Base-by-base conservation (phyloP, 2,329 filamentous ascomycete species). In the Epichloe typhina region DNA sequence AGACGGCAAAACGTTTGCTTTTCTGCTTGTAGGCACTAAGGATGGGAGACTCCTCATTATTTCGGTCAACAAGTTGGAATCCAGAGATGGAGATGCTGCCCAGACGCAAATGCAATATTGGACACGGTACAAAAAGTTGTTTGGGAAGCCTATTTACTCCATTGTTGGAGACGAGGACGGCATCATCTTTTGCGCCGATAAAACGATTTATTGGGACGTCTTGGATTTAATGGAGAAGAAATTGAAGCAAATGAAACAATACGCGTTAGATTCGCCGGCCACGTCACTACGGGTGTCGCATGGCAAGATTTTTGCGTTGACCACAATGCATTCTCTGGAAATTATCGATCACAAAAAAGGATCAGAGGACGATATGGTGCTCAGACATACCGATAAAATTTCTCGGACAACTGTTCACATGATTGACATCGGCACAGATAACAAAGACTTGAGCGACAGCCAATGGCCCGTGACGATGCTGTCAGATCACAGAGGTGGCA, bases 21-120 rank as follows among this genome's bases (percentile, higher is more conserved):
- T 81, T 59, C 69, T 88, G 35, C 71, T 87, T 13, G 73, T 85
- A 11, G 72, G 77, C 4, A 79, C 77, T 0, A 71, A 70, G 35
- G 66, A 67, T 9, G 80, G 80, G 1, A 69, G 72, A 5, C 65
- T 86, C 12, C 59, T 82, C 19, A 71, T 85, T 7, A 70, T 82
- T 13, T 75, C 77, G 1, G 69, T 75, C 6, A 69, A 72, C 38
- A 54, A 50, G 31, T 44, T 46, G 12, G 55, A 58, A 33, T 42
- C 37, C 21, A 52, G 57, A 23, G 37, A 47, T 3, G 51, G 55
- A 33, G 46, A 60, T 35, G 53, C 55, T 19, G 45, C 49, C 5
- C 39, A 44, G 15, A 56, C 55, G 44, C 54, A 54, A 46, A 50
- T 82, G 50, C 69, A 66, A 19, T 83, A 75, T 61, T 77, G 68